Base-by-base conservation (phyloP, 495 filamentous ascomycete species). In the Xylaria palmicola region DNA sequence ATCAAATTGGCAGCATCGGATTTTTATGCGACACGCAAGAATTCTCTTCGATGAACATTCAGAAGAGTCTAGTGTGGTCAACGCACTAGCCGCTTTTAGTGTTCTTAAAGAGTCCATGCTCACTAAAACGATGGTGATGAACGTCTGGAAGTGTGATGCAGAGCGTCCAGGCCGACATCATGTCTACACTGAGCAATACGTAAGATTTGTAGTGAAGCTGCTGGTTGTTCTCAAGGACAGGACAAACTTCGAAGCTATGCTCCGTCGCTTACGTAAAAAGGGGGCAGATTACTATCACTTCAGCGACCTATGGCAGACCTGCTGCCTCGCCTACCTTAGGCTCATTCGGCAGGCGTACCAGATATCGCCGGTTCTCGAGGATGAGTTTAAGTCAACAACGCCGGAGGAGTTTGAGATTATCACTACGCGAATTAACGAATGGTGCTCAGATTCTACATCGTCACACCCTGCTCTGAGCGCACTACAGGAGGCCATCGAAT, bases 1-100 rank as follows among this genome's bases (percentile, higher is more conserved):
- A 75, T 87, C 89, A 3, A 92, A 96, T 67, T 99, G 94, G 94
- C 94, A 99, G 70, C 94, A 99, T 67, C 89, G 94, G 2, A 91
- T 99, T 78, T 88, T 90, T 62, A 83, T 85, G 48, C 86, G 92
- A 34, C 86, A 81, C 64, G 92, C 92, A 9, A 85, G 86, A 65
- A 84, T 96, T 49, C 77, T 93, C 26, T 96, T 89, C 66, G 73
- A 81, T 27, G 71, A 73, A 32, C 62, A 72, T 40, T 65, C 68
- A 17, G 55, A 71, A 30, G 71, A 72, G 17, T 65, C 67, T 15
- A 59, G 53, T 36, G 62, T 64, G 29, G 64, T 72, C 12, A 65
- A 73, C 13, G 87, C 89, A 4, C 70, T 75, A 49, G 87, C 78
- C 6, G 92, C 92, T 12, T 91, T 90, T 68, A 71, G 80, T 26